Evolutionary conservation across 768 basidiomycete species (phyloP).

Genomic region (Russula lepida): DNA sequence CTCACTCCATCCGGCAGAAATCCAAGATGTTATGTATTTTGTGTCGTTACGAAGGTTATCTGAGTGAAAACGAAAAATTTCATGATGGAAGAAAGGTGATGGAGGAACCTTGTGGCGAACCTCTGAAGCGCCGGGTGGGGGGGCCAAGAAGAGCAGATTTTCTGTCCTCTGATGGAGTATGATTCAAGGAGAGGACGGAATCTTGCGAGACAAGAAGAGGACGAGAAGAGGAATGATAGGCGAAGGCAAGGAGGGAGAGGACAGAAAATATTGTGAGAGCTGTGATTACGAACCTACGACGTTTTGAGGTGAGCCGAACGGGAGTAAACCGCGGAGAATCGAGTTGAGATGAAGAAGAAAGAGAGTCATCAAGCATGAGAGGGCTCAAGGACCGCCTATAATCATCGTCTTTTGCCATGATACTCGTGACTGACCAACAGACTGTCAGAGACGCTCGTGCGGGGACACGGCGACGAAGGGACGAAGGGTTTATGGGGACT

Average conservation of each 20-base stretch:
- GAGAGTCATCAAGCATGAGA: background rate
- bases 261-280: background rate
- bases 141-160: slow-evolving; percentile 31
- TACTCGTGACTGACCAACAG: background rate
- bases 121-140: slow-evolving; percentile 51
- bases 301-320: background rate
- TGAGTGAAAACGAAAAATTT: slow-evolving; percentile 20
- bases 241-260: background rate
- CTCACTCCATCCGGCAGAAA: slow-evolving; percentile 65
- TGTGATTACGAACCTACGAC: background rate
- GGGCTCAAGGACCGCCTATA: background rate
- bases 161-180: background rate
- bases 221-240: slow-evolving; percentile 3
- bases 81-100: too few relatives aligned
- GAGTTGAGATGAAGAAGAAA: background rate
- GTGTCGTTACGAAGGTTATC: slow-evolving; percentile 55
- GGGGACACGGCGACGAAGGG: too few relatives aligned
- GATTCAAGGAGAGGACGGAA: background rate
- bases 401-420: background rate
- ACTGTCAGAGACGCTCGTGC: background rate
- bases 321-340: background rate
- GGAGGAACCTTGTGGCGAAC: slow-evolving; percentile 24
- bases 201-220: background rate
- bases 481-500: too few relatives aligned
- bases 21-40: slow-evolving; percentile 67